Percentiles rank a stretch among this genome's conserved stretches.
These are phyloP conservation scores for Meripilus lineatus DNA, from an alignment of 1,284 basidiomycete genomes.

Conservation along the genomic window DNA sequence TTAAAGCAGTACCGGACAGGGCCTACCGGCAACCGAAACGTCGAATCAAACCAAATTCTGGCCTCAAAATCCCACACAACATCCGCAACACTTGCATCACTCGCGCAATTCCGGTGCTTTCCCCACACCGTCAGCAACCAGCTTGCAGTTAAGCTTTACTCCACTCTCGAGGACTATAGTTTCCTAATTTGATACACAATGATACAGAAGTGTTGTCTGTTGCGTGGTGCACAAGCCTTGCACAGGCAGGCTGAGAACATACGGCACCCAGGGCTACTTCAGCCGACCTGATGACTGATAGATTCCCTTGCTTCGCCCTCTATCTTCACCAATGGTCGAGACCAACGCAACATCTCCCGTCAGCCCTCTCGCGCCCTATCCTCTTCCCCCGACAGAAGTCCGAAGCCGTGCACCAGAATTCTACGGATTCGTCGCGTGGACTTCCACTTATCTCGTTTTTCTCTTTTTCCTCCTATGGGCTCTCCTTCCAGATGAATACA, in stretches of 20 bases:
- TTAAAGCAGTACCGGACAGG: too few relatives aligned
- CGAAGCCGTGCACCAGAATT: conserved; percentile 73
- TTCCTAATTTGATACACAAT: not conserved
- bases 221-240: not conserved
- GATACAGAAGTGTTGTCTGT: not conserved
- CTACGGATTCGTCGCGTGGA: conserved; percentile 84
- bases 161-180: conserved; percentile 5
- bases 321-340: conserved; percentile 14
- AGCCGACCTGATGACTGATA: conserved; percentile 12
- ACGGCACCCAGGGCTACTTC: conserved; percentile 4
- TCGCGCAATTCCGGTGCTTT: not conserved
- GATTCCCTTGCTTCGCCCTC: conserved; percentile 4
- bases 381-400: conserved; percentile 35
- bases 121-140: conserved; percentile 3
- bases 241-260: not conserved
- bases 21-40: too few relatives aligned
- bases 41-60: too few relatives aligned
- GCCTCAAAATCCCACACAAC: too few relatives aligned
- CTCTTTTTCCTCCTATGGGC: conserved; percentile 68
- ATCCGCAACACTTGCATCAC: too few relatives aligned
- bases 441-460: conserved; percentile 71
- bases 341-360: conserved; percentile 38
- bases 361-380: conserved; percentile 49
- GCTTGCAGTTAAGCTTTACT: conserved; percentile 13
- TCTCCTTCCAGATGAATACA: conserved; percentile 45